Percentiles rank a stretch among this genome's conserved stretches.
Evolutionary conservation across 257 asterid genomes (phyloP).

Genomic region (Solanum sitiens): DNA sequence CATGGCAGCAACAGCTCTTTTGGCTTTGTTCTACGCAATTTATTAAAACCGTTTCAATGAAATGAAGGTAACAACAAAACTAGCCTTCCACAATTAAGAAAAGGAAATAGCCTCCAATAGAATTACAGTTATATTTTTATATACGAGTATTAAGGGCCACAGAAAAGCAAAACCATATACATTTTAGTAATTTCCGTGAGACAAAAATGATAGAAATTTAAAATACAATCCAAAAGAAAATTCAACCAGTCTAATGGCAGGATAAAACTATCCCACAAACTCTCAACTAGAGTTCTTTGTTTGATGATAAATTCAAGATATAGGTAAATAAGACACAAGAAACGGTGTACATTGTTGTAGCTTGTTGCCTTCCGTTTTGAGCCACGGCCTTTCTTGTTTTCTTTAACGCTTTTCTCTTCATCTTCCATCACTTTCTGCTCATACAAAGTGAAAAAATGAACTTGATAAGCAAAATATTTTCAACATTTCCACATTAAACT

Average conservation of each 20-base stretch:
- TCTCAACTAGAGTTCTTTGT: neutral
- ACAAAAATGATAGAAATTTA: neutral
- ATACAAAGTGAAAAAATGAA: slow-evolving; percentile 8
- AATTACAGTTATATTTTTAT: neutral
- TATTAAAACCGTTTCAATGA: neutral
- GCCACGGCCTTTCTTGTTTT: slow-evolving; percentile 59
- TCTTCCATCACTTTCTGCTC: slow-evolving; percentile 46
- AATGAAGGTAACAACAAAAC: neutral
- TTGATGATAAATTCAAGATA: neutral
- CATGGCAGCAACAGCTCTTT: slow-evolving; percentile 96
- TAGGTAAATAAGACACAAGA: neutral
- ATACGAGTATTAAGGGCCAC: neutral
- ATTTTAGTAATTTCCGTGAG: neutral
- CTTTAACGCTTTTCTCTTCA: slow-evolving; percentile 22
- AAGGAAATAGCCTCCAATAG: neutral
- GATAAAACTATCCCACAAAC: neutral
- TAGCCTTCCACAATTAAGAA: neutral
- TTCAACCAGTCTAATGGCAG: neutral
- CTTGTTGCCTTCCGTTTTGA: slow-evolving; percentile 62
- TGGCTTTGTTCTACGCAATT: slow-evolving; percentile 57
- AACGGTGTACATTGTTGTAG: slow-evolving; percentile 41
- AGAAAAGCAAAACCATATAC: neutral
- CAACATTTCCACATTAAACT: neutral
- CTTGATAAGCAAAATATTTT: slow-evolving; percentile 1
- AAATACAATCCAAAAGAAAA: neutral